Evolutionary conservation across 306 rosid species (phyloP), one percentile per base, ranked within the genome.

Genomic region (Dalbergia cochinchinensis): DNA sequence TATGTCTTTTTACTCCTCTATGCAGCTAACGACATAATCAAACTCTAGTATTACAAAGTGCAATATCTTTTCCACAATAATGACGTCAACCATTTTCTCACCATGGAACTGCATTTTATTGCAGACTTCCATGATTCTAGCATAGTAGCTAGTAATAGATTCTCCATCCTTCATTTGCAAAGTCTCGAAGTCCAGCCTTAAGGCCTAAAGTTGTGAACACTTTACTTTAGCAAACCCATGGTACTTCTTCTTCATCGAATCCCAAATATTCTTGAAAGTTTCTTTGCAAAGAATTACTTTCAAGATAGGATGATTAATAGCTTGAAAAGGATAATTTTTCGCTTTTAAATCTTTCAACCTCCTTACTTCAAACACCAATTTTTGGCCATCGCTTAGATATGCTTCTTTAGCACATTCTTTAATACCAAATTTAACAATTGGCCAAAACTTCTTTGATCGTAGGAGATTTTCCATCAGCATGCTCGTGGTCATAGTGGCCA

Each of bases 281-380:
- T 59, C 14, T 59, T 59, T 59, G 64, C 64, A 59, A 59, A 59
- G 14, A 59, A 59, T 59, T 8, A 37, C 19, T 59, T 59, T 34
- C 64, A 59, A 20, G 2, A 11, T 59, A 8, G 35, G 64, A 20
- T 34, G 35, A 22, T 59, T n/a, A 2, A 59, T 59, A 22, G 37
- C 64, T 8, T 59, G 34, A 10, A 59, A 59, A 15, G n/a, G 64
- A 59, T 59, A 59, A 59, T 59, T 19, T 59, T 59, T 59, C 19
- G 35, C 64, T 20, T 59, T 59, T 3, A 59, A 11, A 18, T 59
- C 64, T 9, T 59, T 59, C 6, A 59, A 9, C 6, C 8, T 59
- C 26, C 6, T 59, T 0, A 15, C 64, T 20, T 59, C 15, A 1
- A 59, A 18, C 1, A 8, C 35, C 19, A 11, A 13, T 10, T 59